Percentiles rank a stretch among this genome's conserved stretches.
Conservation (phyloP, 2,329 filamentous ascomycete species). For the Trichoderma citrinoviride region DNA sequence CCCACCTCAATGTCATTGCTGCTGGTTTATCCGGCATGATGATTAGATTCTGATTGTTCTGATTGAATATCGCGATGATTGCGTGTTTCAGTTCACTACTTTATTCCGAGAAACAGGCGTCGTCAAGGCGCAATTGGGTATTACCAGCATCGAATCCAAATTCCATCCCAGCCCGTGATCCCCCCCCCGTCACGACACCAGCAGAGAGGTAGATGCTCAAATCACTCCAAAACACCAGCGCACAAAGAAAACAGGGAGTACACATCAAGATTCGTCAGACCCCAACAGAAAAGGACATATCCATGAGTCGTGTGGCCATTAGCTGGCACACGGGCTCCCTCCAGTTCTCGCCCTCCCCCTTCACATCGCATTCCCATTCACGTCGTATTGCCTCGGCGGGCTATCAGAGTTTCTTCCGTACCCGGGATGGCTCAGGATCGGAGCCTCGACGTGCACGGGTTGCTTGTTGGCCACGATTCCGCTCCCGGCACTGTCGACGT, state of each 20-base stretch:
- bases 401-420: slow-evolving; percentile 40
- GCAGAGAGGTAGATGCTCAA: slow-evolving; percentile 15
- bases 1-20: no score
- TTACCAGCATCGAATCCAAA: background rate
- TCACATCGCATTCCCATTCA: slow-evolving; percentile 9
- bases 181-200: background rate
- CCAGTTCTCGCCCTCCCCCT: background rate
- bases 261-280: background rate
- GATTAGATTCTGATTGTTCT: no score
- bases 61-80: background rate
- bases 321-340: background rate
- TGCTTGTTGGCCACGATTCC: slow-evolving; percentile 12
- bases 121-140: slow-evolving; percentile 16
- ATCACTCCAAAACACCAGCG: slow-evolving; percentile 18
- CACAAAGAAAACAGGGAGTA: background rate
- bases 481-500: slow-evolving; percentile 33
- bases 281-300: background rate
- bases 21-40: no score
- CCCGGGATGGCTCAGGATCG: slow-evolving; percentile 47
- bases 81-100: background rate
- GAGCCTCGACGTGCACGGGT: slow-evolving; percentile 35
- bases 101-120: background rate
- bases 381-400: slow-evolving; percentile 26
- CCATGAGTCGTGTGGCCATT: slow-evolving; percentile 6
- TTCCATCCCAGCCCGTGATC: background rate